Evolutionary conservation across 192 early-diverging fungal species (phyloP), one percentile per base, ranked within the genome.

Genomic region (Coemansia sp.): DNA sequence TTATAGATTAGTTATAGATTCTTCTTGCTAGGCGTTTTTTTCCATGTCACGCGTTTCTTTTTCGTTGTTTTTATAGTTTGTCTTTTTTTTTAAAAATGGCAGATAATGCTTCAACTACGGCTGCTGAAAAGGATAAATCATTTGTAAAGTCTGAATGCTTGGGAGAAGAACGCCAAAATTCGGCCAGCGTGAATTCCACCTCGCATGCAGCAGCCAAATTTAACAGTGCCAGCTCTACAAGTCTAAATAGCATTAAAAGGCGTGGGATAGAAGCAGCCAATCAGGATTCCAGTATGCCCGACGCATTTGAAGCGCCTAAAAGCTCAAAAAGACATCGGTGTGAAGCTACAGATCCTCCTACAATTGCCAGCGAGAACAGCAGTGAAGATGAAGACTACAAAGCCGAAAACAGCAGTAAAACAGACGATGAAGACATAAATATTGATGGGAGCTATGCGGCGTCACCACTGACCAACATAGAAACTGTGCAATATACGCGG

Each of bases 381-480:
- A 40, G 40, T 3, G 53, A 55, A 13, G 53, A 43, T 15, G 66
- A 50, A 3, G 19, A 36, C 14, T 48, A 48, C 4, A 50, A 50
- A 5, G 59, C 46, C 3, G 59, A 13, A 26, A 23, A 6, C 33
- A 14, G 42, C 31, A 28, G 6, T 11, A 28, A 19, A 15, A 50
- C 31, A 18, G 60, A 55, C 8, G 59, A 68, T 14, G 63, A 72
- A 20, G 59, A 61, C 1, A 49, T 75, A 2, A 75, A 68, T 26
- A 55, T 75, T 13, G 72, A 75, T 44, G 65, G 72, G 15, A 75
- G 72, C 61, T 75, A 63, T 16, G 72, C 65, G 40, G 47, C 72
- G 5, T 75, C 72, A 18, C 72, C 72, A 15, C 55, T 50, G 1
- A 39, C 57, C 12, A 7, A 15, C 7, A 55, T 36, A 9, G 38